These are phyloP conservation scores for Argentina anserina DNA, from an alignment of 306 rosid genomes.

Conservation along the genomic window DNA sequence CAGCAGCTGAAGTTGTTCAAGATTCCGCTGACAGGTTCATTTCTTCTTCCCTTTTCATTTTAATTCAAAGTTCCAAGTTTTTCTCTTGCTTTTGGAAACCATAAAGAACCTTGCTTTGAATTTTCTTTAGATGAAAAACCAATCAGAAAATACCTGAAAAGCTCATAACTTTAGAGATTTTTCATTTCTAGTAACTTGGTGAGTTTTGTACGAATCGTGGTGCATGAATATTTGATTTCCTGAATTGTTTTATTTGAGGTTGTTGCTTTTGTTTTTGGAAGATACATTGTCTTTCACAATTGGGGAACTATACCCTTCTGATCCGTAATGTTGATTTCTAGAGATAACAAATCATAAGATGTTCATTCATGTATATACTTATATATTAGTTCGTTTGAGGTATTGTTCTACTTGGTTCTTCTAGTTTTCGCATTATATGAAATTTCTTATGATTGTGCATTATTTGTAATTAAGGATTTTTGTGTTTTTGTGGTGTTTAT, in stretches of 20 bases:
- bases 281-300: not conserved
- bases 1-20: constrained; percentile 43
- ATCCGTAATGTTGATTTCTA: not conserved
- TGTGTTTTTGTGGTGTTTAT: not conserved
- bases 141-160: not conserved
- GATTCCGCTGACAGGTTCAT: constrained; percentile 40
- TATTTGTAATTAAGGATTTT: not conserved
- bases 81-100: not conserved
- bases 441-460: not conserved
- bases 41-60: not conserved
- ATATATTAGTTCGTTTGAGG: not conserved
- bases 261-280: not conserved
- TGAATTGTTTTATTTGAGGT: not conserved
- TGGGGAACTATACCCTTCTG: not conserved
- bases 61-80: not conserved
- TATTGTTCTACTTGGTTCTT: not conserved
- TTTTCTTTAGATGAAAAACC: not conserved
- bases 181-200: not conserved
- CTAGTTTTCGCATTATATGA: not conserved
- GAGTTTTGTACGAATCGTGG: not conserved
- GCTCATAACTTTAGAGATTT: not conserved
- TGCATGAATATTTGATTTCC: not conserved
- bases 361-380: not conserved
- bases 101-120: not conserved
- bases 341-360: not conserved